Percentiles rank a stretch among this genome's conserved stretches.
These are phyloP conservation scores for Luffa acutangula DNA, from an alignment of 306 rosid species.

Conservation along the genomic window DNA sequence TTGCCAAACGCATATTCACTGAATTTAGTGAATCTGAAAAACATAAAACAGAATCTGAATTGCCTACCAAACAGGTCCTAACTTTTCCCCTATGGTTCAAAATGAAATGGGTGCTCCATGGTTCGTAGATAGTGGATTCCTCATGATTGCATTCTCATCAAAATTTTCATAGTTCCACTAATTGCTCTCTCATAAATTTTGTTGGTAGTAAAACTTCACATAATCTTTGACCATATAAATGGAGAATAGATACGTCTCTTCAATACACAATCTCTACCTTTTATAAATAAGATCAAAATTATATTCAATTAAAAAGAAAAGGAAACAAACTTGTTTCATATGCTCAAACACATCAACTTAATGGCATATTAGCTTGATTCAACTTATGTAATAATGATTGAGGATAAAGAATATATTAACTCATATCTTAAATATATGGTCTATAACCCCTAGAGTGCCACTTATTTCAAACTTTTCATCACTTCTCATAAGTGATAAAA, in stretches of 20 bases:
- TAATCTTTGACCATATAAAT: neutral
- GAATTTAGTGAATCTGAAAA: too few species aligned
- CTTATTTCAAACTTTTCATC: neutral
- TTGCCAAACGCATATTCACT: too few species aligned
- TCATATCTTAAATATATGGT: neutral
- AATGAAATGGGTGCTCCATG: neutral
- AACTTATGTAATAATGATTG: neutral
- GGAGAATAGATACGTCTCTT: neutral
- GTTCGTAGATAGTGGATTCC: neutral
- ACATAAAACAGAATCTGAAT: too few species aligned
- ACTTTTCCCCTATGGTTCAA: neutral
- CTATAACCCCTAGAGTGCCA: neutral
- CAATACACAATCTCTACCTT: neutral
- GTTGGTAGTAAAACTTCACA: neutral
- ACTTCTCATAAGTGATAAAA: neutral
- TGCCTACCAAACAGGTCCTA: too few species aligned
- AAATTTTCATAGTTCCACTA: neutral
- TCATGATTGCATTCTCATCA: neutral
- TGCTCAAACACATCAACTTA: neutral
- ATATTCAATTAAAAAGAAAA: neutral
- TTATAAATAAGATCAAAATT: neutral
- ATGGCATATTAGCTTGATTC: neutral
- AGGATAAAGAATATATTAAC: neutral
- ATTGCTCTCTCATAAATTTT: neutral
- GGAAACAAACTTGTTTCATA: neutral